Conservation (phyloP, 2,329 filamentous ascomycete species). For the Basipetospora sp. region DNA sequence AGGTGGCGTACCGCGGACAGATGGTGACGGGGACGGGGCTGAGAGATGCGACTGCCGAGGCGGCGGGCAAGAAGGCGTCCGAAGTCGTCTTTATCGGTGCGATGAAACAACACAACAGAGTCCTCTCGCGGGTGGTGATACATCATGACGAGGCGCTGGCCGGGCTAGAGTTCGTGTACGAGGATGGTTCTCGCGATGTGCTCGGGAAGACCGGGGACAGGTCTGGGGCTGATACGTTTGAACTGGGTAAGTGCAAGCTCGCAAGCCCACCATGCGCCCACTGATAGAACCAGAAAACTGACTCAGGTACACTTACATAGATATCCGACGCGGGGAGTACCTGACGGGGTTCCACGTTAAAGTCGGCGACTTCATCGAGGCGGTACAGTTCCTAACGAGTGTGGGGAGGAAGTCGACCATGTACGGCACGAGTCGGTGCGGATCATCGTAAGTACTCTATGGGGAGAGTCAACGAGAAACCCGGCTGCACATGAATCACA, state of each 20-base stretch:
- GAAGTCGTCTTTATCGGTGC: slow-evolving; percentile 53
- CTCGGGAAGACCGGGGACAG: slow-evolving; percentile 72
- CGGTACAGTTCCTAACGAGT: slow-evolving; percentile 77
- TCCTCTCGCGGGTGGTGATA: slow-evolving; percentile 60
- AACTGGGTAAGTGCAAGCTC: slow-evolving; percentile 45
- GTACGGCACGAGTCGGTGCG: slow-evolving; percentile 68
- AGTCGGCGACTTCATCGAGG: slow-evolving; percentile 72
- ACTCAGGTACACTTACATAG: too few relatives aligned
- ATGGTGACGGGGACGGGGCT: slow-evolving; percentile 56
- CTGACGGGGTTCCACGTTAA: slow-evolving; percentile 75
- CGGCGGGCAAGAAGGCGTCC: slow-evolving; percentile 49
- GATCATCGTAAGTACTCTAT: slow-evolving; percentile 61
- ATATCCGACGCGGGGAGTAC: slow-evolving; percentile 72
- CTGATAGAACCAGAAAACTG: not conserved
- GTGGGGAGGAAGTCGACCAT: slow-evolving; percentile 71
- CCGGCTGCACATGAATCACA: not conserved
- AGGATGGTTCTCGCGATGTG: slow-evolving; percentile 68
- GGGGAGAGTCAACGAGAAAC: too few relatives aligned
- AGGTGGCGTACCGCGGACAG: slow-evolving; percentile 56
- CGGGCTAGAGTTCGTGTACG: slow-evolving; percentile 84
- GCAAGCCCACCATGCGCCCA: too few relatives aligned
- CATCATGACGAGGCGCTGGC: slow-evolving; percentile 67
- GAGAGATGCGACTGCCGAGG: too few relatives aligned
- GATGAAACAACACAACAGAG: slow-evolving; percentile 33
- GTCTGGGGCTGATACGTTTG: slow-evolving; percentile 56